Evolutionary conservation across 352 stramenopile species (phyloP).

Genomic region (Paralagenidium karlingii): DNA sequence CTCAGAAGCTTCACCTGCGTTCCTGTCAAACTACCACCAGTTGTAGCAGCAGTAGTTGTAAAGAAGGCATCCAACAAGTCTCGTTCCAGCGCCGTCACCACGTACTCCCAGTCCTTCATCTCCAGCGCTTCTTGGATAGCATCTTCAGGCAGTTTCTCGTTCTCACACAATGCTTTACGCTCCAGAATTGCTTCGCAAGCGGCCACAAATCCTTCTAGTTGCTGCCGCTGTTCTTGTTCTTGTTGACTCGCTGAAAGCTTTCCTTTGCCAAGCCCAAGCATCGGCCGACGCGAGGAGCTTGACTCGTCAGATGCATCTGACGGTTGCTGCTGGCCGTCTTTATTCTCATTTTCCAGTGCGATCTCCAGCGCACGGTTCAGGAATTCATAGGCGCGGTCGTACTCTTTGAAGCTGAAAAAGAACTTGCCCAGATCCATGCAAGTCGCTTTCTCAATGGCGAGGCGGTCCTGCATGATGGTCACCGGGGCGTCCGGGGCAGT

Average conservation of each 20-base stretch:
- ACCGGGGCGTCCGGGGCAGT: slow-evolving; percentile 11
- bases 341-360: slow-evolving; percentile 18
- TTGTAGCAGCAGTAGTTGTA: too few species aligned
- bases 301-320: neutral
- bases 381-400: slow-evolving; percentile 63
- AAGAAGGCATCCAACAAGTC: slow-evolving; percentile 31
- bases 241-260: too few species aligned
- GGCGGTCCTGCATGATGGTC: slow-evolving; percentile 38
- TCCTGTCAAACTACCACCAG: too few species aligned
- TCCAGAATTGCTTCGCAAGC: slow-evolving; percentile 57
- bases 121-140: slow-evolving; percentile 27
- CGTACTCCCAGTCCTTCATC: slow-evolving; percentile 26
- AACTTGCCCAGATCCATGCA: slow-evolving; percentile 59
- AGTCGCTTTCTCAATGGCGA: slow-evolving; percentile 44
- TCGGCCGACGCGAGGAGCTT: too few species aligned
- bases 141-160: slow-evolving; percentile 15
- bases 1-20: too few species aligned
- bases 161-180: slow-evolving; percentile 15
- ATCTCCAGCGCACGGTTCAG: slow-evolving; percentile 51
- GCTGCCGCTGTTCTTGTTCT: slow-evolving; percentile 15
- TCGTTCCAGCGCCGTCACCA: slow-evolving; percentile 25
- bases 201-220: slow-evolving; percentile 54
- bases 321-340: neutral
- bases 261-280: too few species aligned
- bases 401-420: slow-evolving; percentile 66